Conservation (phyloP, 495 filamentous ascomycete genomes). For the Friedmanniomyces simplex region DNA sequence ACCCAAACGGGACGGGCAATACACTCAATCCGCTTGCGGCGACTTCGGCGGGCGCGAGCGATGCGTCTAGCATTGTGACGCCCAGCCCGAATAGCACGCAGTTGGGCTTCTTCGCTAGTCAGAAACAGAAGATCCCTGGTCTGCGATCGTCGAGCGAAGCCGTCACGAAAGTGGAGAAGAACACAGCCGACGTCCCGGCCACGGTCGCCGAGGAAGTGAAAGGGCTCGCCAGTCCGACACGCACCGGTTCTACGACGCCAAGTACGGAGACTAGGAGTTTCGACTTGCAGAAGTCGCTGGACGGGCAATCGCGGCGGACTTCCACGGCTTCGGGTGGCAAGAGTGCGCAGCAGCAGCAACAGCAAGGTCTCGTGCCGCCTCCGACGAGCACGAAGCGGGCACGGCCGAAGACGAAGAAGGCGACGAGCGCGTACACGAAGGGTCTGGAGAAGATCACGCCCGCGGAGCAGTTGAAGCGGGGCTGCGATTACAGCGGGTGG, state of each 20-base stretch:
- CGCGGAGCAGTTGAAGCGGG: constrained; percentile 62
- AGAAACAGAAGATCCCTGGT: constrained; percentile 38
- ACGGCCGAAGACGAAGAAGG: constrained; percentile 67
- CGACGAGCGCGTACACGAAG: constrained; percentile 84
- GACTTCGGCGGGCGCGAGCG: constrained; percentile 24
- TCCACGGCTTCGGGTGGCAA: constrained; percentile 9
- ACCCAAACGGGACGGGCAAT: constrained; percentile 4
- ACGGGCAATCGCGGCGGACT: constrained; percentile 15
- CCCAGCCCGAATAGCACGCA: constrained; percentile 4
- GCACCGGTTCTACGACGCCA: constrained; percentile 78
- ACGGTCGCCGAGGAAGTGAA: constrained; percentile 53
- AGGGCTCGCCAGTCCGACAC: constrained; percentile 53
- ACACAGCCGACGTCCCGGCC: constrained; percentile 33
- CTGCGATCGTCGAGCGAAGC: constrained; percentile 76
- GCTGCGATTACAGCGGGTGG: constrained; percentile 93
- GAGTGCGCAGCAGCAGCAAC: constrained; percentile 8
- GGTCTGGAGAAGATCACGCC: constrained; percentile 77
- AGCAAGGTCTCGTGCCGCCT: constrained; percentile 10
- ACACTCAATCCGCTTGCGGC: constrained; percentile 29
- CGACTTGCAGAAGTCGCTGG: constrained; percentile 28
- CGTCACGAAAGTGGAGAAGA: constrained; percentile 51
- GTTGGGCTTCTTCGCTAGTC: constrained; percentile 23
- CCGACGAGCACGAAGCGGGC: constrained; percentile 13
- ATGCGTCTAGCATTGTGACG: background rate
- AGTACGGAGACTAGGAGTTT: constrained; percentile 32